Conservation (phyloP, 352 stramenopile species). For the Halophytophthora batemanensis region DNA sequence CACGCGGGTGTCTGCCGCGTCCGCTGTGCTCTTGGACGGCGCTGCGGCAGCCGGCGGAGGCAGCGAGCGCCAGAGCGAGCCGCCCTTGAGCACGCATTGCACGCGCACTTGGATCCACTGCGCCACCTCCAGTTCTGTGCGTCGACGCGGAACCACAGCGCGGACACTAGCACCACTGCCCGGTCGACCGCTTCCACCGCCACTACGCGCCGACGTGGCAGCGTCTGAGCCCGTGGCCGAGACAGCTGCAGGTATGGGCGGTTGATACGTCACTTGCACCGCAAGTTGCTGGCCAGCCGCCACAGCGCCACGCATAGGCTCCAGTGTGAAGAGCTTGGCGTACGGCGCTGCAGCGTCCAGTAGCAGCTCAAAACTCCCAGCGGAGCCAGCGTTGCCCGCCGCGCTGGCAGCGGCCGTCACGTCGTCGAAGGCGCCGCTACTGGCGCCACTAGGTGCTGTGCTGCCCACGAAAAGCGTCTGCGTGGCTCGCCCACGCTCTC, state of each 20-base stretch:
- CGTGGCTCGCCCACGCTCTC: conserved; percentile 7
- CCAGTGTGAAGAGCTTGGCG: conserved; percentile 60
- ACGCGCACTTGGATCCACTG: conserved; percentile 45
- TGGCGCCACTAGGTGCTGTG: conserved; percentile 27
- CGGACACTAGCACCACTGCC: neutral
- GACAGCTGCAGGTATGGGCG: conserved; percentile 6
- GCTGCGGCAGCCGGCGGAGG: conserved; percentile 3
- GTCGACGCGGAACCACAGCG: conserved; percentile 1
- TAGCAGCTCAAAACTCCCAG: conserved; percentile 57
- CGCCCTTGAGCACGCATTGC: conserved; percentile 38
- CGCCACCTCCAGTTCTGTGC: conserved; percentile 27
- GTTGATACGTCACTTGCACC: conserved; percentile 55
- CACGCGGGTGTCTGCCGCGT: conserved; percentile 13
- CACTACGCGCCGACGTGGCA: conserved; percentile 1
- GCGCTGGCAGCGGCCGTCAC: neutral
- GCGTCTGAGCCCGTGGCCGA: conserved; percentile 7
- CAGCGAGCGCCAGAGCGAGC: conserved; percentile 31
- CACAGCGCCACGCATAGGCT: conserved; percentile 64
- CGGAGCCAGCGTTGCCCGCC: conserved; percentile 2
- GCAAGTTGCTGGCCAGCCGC: conserved; percentile 47
- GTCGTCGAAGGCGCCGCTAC: conserved; percentile 20
- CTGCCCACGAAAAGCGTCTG: conserved; percentile 48
- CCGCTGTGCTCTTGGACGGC: neutral
- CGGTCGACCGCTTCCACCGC: conserved; percentile 1
- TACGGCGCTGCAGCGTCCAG: conserved; percentile 53